Percentiles rank a stretch among this genome's conserved stretches.
Conservation (phyloP, 129 eudicot species). For the Flaveria linearis region DNA sequence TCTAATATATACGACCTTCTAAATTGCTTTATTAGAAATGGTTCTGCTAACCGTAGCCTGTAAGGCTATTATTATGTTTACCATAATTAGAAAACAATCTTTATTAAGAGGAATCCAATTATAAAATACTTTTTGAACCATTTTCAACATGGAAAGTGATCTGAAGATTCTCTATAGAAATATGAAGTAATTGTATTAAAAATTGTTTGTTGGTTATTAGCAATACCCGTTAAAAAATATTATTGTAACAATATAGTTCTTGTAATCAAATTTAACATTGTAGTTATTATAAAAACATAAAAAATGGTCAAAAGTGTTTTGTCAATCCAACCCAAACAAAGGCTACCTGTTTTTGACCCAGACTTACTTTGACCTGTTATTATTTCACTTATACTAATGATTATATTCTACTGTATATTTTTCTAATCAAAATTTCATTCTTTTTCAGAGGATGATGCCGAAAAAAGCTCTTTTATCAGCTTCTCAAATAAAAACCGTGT, state of each 20-base stretch:
- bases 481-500: conserved; percentile 53
- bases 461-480: conserved; percentile 50
- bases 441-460: conserved; percentile 50
- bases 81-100: not conserved
- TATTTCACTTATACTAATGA: not conserved
- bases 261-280: not conserved
- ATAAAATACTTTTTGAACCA: not conserved
- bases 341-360: not conserved
- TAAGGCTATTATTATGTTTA: not conserved
- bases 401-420: conserved; percentile 1
- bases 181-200: not conserved
- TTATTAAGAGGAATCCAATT: not conserved
- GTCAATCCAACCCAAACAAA: not conserved
- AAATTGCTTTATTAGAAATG: not conserved
- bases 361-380: not conserved
- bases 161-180: not conserved
- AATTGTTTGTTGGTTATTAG: not conserved
- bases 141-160: not conserved
- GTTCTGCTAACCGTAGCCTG: not conserved
- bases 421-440: not conserved
- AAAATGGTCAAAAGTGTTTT: not conserved
- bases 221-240: no score
- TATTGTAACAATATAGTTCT: not conserved
- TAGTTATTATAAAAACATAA: not conserved
- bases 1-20: not conserved